Conservation (phyloP, 2,329 filamentous ascomycete genomes). For the Aspergillus sojae region DNA sequence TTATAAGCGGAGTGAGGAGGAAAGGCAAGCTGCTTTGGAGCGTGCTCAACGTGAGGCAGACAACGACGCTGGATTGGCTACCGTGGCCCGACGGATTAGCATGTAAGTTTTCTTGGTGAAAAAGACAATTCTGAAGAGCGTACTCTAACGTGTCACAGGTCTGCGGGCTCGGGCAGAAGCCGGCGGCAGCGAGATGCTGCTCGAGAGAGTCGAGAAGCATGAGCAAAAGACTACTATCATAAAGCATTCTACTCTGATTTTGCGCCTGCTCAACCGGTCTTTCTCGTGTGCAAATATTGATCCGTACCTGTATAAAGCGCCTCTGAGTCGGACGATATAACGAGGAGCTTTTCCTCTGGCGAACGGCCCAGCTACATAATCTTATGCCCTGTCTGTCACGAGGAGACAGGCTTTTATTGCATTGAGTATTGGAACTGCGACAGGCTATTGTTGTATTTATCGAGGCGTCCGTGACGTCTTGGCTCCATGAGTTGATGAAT, state of each 20-base stretch:
- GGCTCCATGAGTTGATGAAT: slow-evolving; percentile 33
- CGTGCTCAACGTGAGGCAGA: slow-evolving; percentile 86
- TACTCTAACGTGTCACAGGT: slow-evolving; percentile 33
- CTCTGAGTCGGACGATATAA: slow-evolving; percentile 2
- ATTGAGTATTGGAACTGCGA: slow-evolving; percentile 22
- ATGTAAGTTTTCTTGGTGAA: slow-evolving; percentile 66
- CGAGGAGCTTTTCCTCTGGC: slow-evolving; percentile 1
- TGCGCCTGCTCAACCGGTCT: slow-evolving; percentile 4
- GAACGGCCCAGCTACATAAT: slow-evolving; percentile 3
- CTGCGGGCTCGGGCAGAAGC: slow-evolving; percentile 40
- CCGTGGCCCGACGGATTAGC: slow-evolving; percentile 88
- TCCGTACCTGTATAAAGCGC: slow-evolving; percentile 16
- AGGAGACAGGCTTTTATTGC: slow-evolving; percentile 17
- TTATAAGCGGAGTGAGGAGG: slow-evolving; percentile 76
- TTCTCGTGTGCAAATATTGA: slow-evolving; percentile 10
- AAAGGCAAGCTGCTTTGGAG: slow-evolving; percentile 79
- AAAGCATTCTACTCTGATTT: slow-evolving; percentile 9
- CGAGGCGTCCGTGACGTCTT: slow-evolving; percentile 32
- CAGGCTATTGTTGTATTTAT: slow-evolving; percentile 23
- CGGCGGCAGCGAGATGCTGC: slow-evolving; percentile 36
- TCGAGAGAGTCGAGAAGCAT: slow-evolving; percentile 30
- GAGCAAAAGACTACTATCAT: slow-evolving; percentile 7
- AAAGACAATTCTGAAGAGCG: background rate
- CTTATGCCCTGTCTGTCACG: slow-evolving; percentile 11
- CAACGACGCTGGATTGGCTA: slow-evolving; percentile 84